phyloP scores from a whole-genome alignment of 1,284 basidiomycete species.

The Crucibulum cyathiforme region DNA sequence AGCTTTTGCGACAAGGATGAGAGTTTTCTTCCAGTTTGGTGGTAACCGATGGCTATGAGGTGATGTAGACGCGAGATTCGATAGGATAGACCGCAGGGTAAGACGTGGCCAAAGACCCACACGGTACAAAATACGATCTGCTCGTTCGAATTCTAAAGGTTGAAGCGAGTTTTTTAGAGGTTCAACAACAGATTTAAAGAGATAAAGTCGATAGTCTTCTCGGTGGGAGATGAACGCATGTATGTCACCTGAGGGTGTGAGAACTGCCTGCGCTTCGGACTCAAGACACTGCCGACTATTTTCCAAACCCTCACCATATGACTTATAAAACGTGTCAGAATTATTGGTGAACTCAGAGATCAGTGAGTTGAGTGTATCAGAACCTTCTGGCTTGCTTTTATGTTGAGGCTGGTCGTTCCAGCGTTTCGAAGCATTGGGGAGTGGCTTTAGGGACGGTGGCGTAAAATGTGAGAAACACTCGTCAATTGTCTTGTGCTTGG shows the following conservation, averaged over 20 bases:
- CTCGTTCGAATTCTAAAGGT: background rate
- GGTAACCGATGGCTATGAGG: conserved; percentile 1
- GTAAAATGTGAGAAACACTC: background rate
- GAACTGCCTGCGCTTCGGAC: background rate
- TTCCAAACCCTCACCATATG: conserved; percentile 7
- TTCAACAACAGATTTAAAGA: background rate
- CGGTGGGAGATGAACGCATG: conserved; percentile 6
- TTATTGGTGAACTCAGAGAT: background rate
- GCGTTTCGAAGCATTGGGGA: too few relatives aligned
- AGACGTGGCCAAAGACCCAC: conserved; percentile 33
- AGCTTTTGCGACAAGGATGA: conserved; percentile 31
- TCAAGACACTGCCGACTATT: conserved; percentile 1
- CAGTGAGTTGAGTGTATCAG: background rate
- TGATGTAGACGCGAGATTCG: conserved; percentile 16
- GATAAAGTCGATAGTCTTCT: background rate
- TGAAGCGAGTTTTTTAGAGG: background rate
- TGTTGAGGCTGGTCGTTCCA: background rate
- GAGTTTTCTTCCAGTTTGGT: conserved; percentile 29
- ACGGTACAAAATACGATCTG: conserved; percentile 9
- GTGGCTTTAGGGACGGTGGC: background rate
- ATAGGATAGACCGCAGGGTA: conserved; percentile 28
- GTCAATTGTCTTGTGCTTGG: background rate
- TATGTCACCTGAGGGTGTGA: background rate
- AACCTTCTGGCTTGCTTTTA: background rate
- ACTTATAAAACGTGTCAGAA: background rate